A percentile compares a stretch with the other conserved stretches of the same genome.
These are phyloP conservation scores for Fraxinus americana DNA, from an alignment of 257 asterid genomes.

Conservation along the genomic window DNA sequence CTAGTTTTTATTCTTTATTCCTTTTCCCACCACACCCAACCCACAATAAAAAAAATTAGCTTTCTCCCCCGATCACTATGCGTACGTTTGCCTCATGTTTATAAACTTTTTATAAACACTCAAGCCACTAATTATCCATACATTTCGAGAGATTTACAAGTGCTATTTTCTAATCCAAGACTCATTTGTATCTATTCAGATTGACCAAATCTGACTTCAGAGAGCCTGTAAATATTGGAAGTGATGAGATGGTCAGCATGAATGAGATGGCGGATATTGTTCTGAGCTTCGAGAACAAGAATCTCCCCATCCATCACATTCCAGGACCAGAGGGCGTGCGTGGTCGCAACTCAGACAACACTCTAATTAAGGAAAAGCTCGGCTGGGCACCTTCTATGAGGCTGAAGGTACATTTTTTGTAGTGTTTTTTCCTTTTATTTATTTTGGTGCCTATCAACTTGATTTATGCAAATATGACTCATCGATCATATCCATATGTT, in stretches of 20 bases:
- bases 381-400: conserved; percentile 94
- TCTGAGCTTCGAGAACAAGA: conserved; percentile 72
- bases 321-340: conserved; percentile 90
- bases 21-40: not conserved
- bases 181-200: conserved; percentile 30
- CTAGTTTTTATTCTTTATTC: not conserved
- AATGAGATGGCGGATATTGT: conserved; percentile 94
- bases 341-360: conserved; percentile 84
- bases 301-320: conserved; percentile 73
- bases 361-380: conserved; percentile 78
- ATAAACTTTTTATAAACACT: too few relatives aligned
- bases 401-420: conserved; percentile 49
- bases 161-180: not conserved
- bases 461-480: not conserved
- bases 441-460: not conserved
- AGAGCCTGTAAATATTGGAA: conserved; percentile 90
- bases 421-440: not conserved
- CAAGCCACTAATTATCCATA: not conserved
- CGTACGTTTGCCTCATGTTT: too few relatives aligned
- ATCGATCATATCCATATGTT: not conserved
- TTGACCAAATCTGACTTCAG: conserved; percentile 86
- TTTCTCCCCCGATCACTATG: not conserved
- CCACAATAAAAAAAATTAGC: not conserved
- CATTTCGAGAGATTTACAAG: not conserved
- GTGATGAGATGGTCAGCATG: conserved; percentile 97